Conservation (phyloP, 2,329 filamentous ascomycete genomes). For the Elsinoe perseae region DNA sequence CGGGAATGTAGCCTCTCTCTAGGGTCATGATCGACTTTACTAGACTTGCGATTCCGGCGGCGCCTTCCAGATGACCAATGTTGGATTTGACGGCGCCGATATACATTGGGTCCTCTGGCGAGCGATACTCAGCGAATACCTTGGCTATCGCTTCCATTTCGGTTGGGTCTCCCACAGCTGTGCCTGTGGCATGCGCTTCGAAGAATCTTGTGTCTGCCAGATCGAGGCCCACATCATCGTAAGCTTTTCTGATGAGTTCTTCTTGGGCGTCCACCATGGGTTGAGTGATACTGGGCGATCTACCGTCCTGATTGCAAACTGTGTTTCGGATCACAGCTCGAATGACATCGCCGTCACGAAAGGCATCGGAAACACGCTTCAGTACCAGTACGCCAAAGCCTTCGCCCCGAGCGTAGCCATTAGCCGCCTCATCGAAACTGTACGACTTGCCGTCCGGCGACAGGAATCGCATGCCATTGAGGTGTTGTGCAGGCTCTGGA, state of each 20-base stretch:
- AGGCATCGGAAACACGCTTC: constrained; percentile 43
- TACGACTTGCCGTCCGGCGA: constrained; percentile 26
- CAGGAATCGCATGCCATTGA: constrained; percentile 28
- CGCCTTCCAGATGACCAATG: constrained; percentile 23
- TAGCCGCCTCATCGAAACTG: constrained; percentile 33
- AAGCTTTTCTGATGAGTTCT: background rate
- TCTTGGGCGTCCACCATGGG: background rate
- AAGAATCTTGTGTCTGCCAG: constrained; percentile 18
- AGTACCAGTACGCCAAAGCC: constrained; percentile 45
- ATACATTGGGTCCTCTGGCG: constrained; percentile 16
- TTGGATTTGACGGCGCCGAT: constrained; percentile 25
- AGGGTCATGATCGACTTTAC: constrained; percentile 26
- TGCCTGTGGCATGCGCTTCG: constrained; percentile 27
- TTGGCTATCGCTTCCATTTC: constrained; percentile 22
- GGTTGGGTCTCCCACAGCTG: constrained; percentile 24
- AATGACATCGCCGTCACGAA: constrained; percentile 41
- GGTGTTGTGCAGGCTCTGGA: constrained; percentile 23
- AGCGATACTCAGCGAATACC: constrained; percentile 4
- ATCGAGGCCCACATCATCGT: constrained; percentile 24
- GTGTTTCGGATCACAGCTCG: constrained; percentile 34
- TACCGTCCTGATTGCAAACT: constrained; percentile 34
- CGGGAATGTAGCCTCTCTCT: constrained; percentile 23
- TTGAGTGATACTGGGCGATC: constrained; percentile 34
- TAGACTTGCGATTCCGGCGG: constrained; percentile 22
- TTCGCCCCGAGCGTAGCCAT: constrained; percentile 48